Conservation (phyloP, 768 basidiomycete genomes). For the Dendrothele bispora region DNA sequence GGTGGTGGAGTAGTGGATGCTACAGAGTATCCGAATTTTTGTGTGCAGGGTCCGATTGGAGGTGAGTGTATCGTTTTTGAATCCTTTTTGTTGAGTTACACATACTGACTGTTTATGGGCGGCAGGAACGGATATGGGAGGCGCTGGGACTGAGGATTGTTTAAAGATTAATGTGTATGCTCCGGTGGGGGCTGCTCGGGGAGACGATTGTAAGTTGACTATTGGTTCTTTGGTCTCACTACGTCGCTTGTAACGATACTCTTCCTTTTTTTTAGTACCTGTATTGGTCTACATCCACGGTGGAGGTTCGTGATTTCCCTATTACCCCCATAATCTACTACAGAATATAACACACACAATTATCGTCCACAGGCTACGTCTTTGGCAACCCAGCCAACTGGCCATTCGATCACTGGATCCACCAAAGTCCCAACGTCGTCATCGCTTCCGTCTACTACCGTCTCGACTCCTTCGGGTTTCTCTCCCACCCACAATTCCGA, state of each 20-base stretch:
- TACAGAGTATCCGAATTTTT: constrained; percentile 53
- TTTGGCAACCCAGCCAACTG: constrained; percentile 62
- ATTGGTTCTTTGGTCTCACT: too few relatives aligned
- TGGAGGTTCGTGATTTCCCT: constrained; percentile 34
- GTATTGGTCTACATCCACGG: constrained; percentile 52
- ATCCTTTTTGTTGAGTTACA: background rate
- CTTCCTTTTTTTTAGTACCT: constrained; percentile 41
- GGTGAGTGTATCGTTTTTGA: constrained; percentile 25
- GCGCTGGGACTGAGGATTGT: constrained; percentile 66
- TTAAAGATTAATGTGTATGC: constrained; percentile 64
- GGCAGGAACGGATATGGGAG: constrained; percentile 53
- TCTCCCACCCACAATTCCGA: constrained; percentile 46
- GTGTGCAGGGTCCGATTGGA: constrained; percentile 56
- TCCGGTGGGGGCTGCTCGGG: constrained; percentile 43
- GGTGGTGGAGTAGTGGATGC: constrained; percentile 45
- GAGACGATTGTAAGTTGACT: constrained; percentile 45
- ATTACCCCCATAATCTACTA: too few relatives aligned
- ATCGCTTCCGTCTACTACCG: constrained; percentile 68
- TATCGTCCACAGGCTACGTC: constrained; percentile 39
- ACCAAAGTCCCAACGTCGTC: constrained; percentile 60
- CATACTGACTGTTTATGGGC: background rate
- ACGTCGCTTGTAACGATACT: background rate
- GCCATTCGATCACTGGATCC: constrained; percentile 66
- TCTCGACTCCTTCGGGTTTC: constrained; percentile 62
- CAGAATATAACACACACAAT: background rate